Evolutionary conservation across 352 stramenopile species (phyloP), one percentile per base, ranked within the genome.

Genomic region (Pythium phragmitis): DNA sequence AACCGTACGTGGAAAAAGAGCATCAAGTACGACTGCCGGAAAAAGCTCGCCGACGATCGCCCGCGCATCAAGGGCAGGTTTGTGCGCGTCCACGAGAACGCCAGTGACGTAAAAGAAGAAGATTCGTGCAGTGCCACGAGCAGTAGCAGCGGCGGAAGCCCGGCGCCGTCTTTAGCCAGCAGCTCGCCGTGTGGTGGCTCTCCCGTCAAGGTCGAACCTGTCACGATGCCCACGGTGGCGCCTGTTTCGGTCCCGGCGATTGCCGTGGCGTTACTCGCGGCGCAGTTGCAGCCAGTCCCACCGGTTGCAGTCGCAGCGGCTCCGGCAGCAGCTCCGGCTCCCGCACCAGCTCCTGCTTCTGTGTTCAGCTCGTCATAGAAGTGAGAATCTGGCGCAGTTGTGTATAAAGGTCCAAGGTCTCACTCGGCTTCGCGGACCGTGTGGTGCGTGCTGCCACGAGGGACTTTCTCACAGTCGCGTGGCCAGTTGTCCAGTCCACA

Each of bases 21-120:
- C 67, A 99, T 99, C 81, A 99, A 99, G 79, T 99, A 99, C 75
- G 96, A 99, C 75, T 99, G 97, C 74, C 82, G 97, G 46, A 99
- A 99, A 76, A 98, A 98, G 75, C 78, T 99, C 28, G 97, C 97
- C 9, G 96, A 99, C 59, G 96, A 96, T 56, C 87, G 97, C 48
- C 97, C 97, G 55, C 90, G 96, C 37, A 91, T 95, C 70, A 82
- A 98, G 74, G 95, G 95, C 34, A 80, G 95, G 4, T 98, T 98
- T 58, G 95, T 98, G 62, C 85, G 85, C 23, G 82, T 92, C 42
- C 39, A 59, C 26, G 52, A 93, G 58, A 89, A 88, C 33, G 63
- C 69, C 17, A 55, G 48, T 36, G 75, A 85, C 53, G 57, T 66
- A 23, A 89, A 80, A 48, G 72, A 88, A 14, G 72, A 80, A 34